Conservation (phyloP, 108 stramenopile genomes). For the Pseudonitzschia pungens region DNA sequence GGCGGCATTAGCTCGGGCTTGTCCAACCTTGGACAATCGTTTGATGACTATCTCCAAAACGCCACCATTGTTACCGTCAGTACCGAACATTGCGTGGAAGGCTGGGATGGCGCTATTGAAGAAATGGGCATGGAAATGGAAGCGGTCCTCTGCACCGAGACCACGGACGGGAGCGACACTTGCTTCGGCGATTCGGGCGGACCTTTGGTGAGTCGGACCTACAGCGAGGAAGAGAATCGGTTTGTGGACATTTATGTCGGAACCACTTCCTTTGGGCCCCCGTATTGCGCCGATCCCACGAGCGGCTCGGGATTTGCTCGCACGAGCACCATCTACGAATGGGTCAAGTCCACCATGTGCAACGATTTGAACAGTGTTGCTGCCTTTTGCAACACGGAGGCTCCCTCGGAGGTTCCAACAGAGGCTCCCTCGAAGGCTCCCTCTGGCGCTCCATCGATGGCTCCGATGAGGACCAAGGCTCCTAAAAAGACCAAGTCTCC, state of each 20-base stretch:
- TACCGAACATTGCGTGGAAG: background rate
- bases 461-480: too few relatives aligned
- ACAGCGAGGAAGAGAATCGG: conserved; percentile 5
- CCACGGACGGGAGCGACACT: conserved; percentile 20
- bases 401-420: too few relatives aligned
- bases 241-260: conserved; percentile 13
- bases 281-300: conserved; percentile 14
- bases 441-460: too few relatives aligned
- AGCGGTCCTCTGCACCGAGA: conserved; percentile 17
- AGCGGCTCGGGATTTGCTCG: conserved; percentile 57
- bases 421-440: too few relatives aligned
- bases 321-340: conserved; percentile 35
- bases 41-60: background rate
- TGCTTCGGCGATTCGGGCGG: conserved; percentile 61
- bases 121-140: background rate
- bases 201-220: conserved; percentile 26
- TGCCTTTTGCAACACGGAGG: background rate
- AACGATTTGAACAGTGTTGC: conserved; percentile 11
- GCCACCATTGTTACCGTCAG: background rate
- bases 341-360: conserved; percentile 56
- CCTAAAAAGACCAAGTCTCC: too few relatives aligned
- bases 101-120: too few relatives aligned
- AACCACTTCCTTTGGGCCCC: conserved; percentile 20
- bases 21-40: too few relatives aligned
- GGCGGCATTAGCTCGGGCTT: background rate